phyloP scores from a whole-genome alignment of 2,329 filamentous ascomycete genomes.

The Knufia fluminis region DNA sequence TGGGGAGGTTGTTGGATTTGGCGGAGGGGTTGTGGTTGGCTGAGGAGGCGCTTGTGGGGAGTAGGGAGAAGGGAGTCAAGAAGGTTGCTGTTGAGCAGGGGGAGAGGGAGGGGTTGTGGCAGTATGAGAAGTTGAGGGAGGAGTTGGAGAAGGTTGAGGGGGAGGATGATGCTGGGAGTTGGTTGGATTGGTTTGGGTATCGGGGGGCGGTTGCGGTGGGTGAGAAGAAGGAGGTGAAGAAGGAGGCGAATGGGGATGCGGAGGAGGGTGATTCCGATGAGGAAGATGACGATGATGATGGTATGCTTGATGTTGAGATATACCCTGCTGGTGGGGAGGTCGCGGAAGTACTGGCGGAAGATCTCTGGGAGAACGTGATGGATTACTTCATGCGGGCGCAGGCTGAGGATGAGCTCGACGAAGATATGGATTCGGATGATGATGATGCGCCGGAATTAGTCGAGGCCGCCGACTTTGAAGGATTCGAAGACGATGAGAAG shows the following conservation, averaged over 20 bases:
- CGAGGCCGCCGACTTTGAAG: conserved; percentile 24
- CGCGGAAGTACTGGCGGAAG: conserved; percentile 71
- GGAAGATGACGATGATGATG: conserved; percentile 48
- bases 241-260: conserved; percentile 32
- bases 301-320: conserved; percentile 66
- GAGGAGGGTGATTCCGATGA: conserved; percentile 51
- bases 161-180: conserved; percentile 40
- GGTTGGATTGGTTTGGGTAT: conserved; percentile 87
- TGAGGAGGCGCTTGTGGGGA: conserved; percentile 32
- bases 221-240: conserved; percentile 47
- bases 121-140: conserved; percentile 22
- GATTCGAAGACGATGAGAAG: conserved; percentile 26
- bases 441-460: conserved; percentile 36
- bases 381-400: conserved; percentile 20
- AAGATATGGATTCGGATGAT: conserved; percentile 52
- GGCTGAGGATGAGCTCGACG: conserved; percentile 37
- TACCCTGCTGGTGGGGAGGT: conserved; percentile 82
- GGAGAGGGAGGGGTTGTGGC: conserved; percentile 22
- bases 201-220: conserved; percentile 51
- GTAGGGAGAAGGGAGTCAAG: conserved; percentile 7
- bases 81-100: conserved; percentile 13
- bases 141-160: conserved; percentile 32
- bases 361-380: conserved; percentile 43
- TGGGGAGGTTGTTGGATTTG: conserved; percentile 52
- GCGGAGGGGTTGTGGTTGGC: conserved; percentile 62